Conservation (phyloP, 163 green algal species). For the Prototheca cutis region DNA sequence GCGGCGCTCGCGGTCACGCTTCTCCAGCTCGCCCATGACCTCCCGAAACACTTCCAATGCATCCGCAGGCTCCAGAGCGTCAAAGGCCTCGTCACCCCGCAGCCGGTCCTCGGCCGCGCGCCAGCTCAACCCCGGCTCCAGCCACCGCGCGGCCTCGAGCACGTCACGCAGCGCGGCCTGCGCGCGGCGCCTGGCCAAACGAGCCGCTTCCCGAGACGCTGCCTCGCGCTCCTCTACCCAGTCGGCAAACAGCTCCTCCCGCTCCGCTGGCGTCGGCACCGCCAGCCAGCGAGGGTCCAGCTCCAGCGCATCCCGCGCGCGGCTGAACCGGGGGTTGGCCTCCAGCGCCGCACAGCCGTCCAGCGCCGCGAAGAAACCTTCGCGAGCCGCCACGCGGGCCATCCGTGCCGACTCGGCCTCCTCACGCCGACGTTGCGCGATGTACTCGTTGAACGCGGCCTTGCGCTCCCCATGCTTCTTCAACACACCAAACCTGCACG, state of each 20-base stretch:
- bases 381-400: conserved; percentile 31
- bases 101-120: conserved; percentile 49
- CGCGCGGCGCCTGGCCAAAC: neutral
- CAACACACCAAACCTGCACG: conserved; percentile 62
- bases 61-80: conserved; percentile 64
- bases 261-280: conserved; percentile 32
- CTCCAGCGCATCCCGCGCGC: conserved; percentile 54
- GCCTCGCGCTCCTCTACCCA: conserved; percentile 49
- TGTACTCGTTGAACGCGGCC: conserved; percentile 76
- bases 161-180: neutral
- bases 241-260: conserved; percentile 59
- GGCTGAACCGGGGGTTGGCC: conserved; percentile 23
- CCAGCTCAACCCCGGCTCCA: conserved; percentile 34
- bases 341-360: conserved; percentile 37
- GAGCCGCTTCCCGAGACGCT: neutral
- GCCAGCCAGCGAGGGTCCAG: conserved; percentile 60
- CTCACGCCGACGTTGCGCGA: conserved; percentile 43
- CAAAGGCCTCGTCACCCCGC: conserved; percentile 53
- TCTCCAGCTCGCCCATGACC: conserved; percentile 54
- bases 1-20: conserved; percentile 49
- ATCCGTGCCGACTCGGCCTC: conserved; percentile 46
- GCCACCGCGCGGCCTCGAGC: conserved; percentile 9
- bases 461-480: conserved; percentile 55
- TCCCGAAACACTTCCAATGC: conserved; percentile 70
- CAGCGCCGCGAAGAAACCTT: conserved; percentile 55